Evolutionary conservation across 805 yeast species (phyloP).

Genomic region (Wickerhamomyces alni): DNA sequence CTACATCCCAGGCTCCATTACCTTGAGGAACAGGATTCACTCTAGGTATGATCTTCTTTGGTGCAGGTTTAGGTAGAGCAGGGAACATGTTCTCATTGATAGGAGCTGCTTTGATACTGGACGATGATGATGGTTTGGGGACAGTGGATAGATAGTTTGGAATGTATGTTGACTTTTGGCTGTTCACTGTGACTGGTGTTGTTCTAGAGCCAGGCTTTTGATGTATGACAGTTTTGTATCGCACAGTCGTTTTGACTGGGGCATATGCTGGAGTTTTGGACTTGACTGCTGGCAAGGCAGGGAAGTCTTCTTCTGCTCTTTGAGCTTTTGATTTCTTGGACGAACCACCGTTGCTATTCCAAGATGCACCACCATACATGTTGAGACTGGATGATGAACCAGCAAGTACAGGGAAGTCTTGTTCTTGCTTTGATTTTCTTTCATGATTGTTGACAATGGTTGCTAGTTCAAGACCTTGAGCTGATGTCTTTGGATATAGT

Average conservation of each 20-base stretch:
- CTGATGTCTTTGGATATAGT: constrained; percentile 42
- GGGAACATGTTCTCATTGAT: constrained; percentile 39
- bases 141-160: constrained; percentile 25
- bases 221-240: constrained; percentile 12
- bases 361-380: constrained; percentile 22
- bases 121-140: constrained; percentile 15
- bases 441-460: constrained; percentile 22
- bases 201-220: constrained; percentile 2
- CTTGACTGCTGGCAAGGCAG: constrained; percentile 23
- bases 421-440: constrained; percentile 23
- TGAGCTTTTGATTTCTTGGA: constrained; percentile 12
- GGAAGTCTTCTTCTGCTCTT: constrained; percentile 20
- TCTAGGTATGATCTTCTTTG: constrained; percentile 45
- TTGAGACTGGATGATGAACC: constrained; percentile 20
- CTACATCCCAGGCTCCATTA: constrained; percentile 29
- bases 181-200: constrained; percentile 9
- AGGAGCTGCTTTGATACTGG: constrained; percentile 12
- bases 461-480: constrained; percentile 33
- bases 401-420: constrained; percentile 46
- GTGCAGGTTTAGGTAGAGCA: constrained; percentile 33
- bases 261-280: constrained; percentile 7
- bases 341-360: constrained; percentile 17
- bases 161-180: constrained; percentile 13
- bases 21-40: constrained; percentile 46
- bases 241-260: constrained; percentile 18